phyloP scores from a whole-genome alignment of 2,329 filamentous ascomycete species.

The Ceratocystiopsis brevicomis region DNA sequence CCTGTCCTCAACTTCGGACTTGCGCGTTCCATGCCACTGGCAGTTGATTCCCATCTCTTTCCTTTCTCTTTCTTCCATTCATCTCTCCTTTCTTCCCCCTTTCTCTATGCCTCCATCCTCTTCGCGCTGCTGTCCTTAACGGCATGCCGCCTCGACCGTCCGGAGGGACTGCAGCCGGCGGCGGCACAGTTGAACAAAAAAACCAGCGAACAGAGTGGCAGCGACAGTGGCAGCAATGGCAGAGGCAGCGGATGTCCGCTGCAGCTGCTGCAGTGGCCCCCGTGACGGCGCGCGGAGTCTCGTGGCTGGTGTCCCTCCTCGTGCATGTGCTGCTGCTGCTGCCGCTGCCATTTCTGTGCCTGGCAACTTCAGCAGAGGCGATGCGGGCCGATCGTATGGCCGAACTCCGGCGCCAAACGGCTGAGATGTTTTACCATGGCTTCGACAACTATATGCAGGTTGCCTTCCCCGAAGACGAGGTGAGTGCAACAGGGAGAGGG shows the following conservation, averaged over 20 bases:
- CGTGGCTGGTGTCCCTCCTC: no score
- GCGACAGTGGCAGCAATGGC: background rate
- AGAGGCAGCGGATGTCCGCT: background rate
- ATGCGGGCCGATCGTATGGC: constrained; percentile 39
- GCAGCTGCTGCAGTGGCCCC: no score
- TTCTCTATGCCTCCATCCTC: constrained; percentile 15
- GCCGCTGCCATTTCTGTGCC: constrained; percentile 11
- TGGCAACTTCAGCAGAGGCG: constrained; percentile 19
- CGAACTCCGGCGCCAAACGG: constrained; percentile 38
- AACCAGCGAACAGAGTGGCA: no score
- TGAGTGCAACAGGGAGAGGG: constrained; percentile 13
- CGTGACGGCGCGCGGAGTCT: no score
- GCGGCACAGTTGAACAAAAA: background rate
- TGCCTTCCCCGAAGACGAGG: constrained; percentile 91
- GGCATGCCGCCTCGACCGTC: constrained; percentile 15
- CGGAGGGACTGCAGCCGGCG: constrained; percentile 13
- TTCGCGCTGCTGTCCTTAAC: no score
- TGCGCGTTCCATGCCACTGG: no score
- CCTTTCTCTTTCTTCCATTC: background rate
- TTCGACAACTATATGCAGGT: constrained; percentile 87
- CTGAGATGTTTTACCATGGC: constrained; percentile 89
- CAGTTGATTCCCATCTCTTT: background rate
- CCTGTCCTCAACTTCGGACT: background rate
- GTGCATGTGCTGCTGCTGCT: background rate
- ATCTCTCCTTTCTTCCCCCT: background rate